Evolutionary conservation across 1,284 basidiomycete genomes (phyloP), one percentile per base, ranked within the genome.

Genomic region (Tilletia setariae): DNA sequence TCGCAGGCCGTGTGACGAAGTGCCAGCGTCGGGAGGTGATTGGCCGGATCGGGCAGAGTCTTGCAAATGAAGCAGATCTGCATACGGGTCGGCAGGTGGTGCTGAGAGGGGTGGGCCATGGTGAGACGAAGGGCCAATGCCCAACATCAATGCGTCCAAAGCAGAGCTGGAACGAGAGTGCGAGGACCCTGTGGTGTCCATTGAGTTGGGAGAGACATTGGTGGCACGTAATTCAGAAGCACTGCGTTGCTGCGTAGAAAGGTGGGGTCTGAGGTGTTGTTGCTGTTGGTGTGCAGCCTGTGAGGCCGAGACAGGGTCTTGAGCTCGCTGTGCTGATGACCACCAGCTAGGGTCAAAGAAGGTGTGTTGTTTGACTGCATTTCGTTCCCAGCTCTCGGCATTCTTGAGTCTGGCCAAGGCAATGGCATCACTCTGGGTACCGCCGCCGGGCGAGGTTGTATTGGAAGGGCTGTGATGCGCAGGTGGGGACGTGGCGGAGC

Each of bases 211-310:
- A 15, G 53, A 59, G 23, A 59, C 32, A 30, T 59, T 59, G 53
- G 53, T 59, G 23, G 53, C 16, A 4, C 53, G 53, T 15, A 59
- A 30, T 15, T 59, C 53, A 9, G 53, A 23, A 6, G 53, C n/a
- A 9, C 23, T 59, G 53, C 21, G 53, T 19, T 59, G 3, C 25
- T 59, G 53, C 8, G 53, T 19, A 19, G n/a, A 21, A 23, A 11
- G 47, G 9, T 19, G 47, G 8, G 47, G 47, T 49, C 47, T 19
- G 43, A 28, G 67, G 19, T 68, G 61, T 49, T 68, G 61, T 19
- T 47, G 67, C 19, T 68, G 46, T 16, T 68, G 23, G 6, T 62
- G 62, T 1, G 65, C 19, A 40, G 28, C 23, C 35, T 64, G 63
- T n/a, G n/a, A n/a, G n/a, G 43, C 43, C 43, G 43, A 19, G 43